Evolutionary conservation across 768 basidiomycete genomes (phyloP).

Genomic region (Lentinula sp.): DNA sequence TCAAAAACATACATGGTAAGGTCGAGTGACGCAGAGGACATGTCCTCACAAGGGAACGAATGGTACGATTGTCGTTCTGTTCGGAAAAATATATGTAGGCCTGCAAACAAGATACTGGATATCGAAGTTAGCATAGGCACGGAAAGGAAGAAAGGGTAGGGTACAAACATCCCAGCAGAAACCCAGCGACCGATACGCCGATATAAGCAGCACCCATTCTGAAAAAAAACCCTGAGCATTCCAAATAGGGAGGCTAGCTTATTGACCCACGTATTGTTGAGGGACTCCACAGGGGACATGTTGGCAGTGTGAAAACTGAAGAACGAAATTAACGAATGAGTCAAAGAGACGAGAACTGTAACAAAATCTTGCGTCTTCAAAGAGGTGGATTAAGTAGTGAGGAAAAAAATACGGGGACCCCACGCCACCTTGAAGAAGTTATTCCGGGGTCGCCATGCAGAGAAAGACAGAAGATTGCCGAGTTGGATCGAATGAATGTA

Average conservation of each 20-base stretch:
- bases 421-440: neutral
- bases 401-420: neutral
- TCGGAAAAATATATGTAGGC: slow-evolving; percentile 41
- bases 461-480: slow-evolving; percentile 4
- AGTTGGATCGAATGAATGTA: neutral
- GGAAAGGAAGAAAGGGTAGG: neutral
- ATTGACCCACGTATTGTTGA: neutral
- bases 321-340: neutral
- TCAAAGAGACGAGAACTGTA: neutral
- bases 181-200: neutral
- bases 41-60: slow-evolving; percentile 32
- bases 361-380: neutral
- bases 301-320: neutral
- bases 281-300: neutral
- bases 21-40: neutral
- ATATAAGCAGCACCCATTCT: slow-evolving; percentile 6
- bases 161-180: neutral
- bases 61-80: slow-evolving; percentile 32
- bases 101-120: slow-evolving; percentile 33
- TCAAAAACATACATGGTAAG: neutral
- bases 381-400: neutral
- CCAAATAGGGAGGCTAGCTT: neutral
- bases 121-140: neutral
- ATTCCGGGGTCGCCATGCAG: neutral
- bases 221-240: neutral